phyloP scores from a whole-genome alignment of 495 filamentous ascomycete genomes.

The Baudoinia panamericana region DNA sequence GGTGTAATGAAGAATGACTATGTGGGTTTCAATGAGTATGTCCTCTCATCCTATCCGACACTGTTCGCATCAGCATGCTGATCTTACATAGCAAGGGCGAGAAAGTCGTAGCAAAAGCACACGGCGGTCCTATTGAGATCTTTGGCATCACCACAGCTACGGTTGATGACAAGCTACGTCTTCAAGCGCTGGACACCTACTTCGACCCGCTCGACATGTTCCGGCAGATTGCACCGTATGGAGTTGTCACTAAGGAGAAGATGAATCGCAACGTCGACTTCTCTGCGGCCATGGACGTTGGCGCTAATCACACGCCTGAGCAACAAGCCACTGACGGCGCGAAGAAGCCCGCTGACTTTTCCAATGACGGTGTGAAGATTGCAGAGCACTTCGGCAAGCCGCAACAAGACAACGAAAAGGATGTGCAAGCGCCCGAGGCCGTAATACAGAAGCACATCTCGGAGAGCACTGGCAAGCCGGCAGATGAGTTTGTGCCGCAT shows the following conservation, averaged over 20 bases:
- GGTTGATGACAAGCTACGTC: conserved; percentile 44
- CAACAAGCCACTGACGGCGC: background rate
- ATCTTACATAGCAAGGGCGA: conserved; percentile 39
- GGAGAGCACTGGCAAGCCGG: conserved; percentile 11
- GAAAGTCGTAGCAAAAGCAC: conserved; percentile 43
- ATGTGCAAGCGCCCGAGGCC: conserved; percentile 1
- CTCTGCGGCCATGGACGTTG: conserved; percentile 10
- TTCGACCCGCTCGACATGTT: conserved; percentile 57
- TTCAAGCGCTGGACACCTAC: conserved; percentile 47
- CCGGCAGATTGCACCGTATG: conserved; percentile 42
- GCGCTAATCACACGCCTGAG: background rate
- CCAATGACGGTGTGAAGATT: conserved; percentile 15
- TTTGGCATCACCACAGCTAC: conserved; percentile 44
- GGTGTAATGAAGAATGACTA: conserved; percentile 52
- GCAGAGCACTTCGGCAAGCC: too few relatives aligned
- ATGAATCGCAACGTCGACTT: conserved; percentile 18
- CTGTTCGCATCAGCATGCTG: conserved; percentile 10
- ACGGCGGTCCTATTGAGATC: conserved; percentile 40
- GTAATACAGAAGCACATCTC: conserved; percentile 15
- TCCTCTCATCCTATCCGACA: conserved; percentile 1
- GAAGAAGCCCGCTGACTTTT: background rate
- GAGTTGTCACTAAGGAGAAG: conserved; percentile 32
- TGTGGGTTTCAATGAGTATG: conserved; percentile 45
- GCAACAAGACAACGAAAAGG: conserved; percentile 5
- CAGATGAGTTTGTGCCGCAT: conserved; percentile 13